Base-by-base conservation (phyloP, 805 yeast species). In the Candida manassasensis region DNA sequence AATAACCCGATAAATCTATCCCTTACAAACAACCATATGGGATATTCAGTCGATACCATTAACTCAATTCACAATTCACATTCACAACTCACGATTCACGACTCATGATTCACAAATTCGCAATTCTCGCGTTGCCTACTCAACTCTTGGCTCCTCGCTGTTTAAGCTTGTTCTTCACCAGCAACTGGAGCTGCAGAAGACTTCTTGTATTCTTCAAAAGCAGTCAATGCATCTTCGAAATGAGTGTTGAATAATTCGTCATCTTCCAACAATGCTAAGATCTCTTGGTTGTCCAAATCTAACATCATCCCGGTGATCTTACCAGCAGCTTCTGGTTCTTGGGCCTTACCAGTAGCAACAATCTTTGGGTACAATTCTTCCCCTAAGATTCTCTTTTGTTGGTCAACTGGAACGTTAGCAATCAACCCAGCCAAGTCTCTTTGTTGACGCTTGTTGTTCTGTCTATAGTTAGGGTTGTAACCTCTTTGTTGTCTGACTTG, bases 261-360 rank as follows among this genome's bases (percentile, higher is more conserved):
- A 62, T 89, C 93, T 59, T 86, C 94, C 63, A 87, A 78, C 63
- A 90, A 75, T 43, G 84, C 83, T 57, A 89, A 69, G 53, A 93
- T 84, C 71, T 90, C 96, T 56, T 79, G 79, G 68, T 84, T 85
- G 59, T 88, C 94, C 79, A 90, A 80, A 61, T 89, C 96, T 59
- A 93, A 78, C 73, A 93, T 79, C 97, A 93, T 93, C 73, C 97
- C 97, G 49, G 98, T 93, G 63, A 93, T 86, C 75, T 89, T 90
- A 71, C 96, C 96, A 50, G 97, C 97, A 57, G 95, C 87, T 69
- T 88, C 96, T 40, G 83, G 84, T 59, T 88, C 95, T 53, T 80
- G 79, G 54, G 89, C 86, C 70, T 84, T 84, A 57, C 86, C 88
- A 45, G 85, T 79, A 49, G 88, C 79, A 48, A 82, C 80, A 57